Conservation (phyloP, 1,284 basidiomycete species). For the Rhodotorula sp. region DNA sequence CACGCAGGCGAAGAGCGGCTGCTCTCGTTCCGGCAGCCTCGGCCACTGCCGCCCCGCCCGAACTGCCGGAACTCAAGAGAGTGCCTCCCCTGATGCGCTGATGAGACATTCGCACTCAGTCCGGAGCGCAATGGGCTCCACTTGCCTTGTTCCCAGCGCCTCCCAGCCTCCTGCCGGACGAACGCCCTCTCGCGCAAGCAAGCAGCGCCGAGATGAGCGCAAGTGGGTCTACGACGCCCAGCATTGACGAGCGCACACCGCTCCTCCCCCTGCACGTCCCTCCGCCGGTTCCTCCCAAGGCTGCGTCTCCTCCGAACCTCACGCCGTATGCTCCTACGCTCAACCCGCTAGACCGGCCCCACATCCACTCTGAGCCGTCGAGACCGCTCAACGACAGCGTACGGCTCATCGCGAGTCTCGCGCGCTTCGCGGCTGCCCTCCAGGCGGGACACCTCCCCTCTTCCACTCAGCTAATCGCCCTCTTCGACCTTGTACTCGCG, state of each 20-base stretch:
- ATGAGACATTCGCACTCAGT: too few species aligned
- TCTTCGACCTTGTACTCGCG: neutral
- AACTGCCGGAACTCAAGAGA: too few species aligned
- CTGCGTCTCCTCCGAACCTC: neutral
- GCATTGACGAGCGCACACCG: constrained; percentile 13
- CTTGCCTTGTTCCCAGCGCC: too few species aligned
- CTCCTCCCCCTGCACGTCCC: neutral
- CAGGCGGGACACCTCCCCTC: constrained; percentile 22
- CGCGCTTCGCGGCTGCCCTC: constrained; percentile 1
- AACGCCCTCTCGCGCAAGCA: too few species aligned
- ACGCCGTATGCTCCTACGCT: neutral
- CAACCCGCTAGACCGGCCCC: neutral
- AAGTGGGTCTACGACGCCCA: too few species aligned
- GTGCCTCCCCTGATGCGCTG: too few species aligned
- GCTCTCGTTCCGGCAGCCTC: too few species aligned
- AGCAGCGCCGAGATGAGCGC: neutral
- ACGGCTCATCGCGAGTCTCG: neutral
- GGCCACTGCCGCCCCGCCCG: too few species aligned
- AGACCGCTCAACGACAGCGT: neutral
- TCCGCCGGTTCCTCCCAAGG: constrained; percentile 2
- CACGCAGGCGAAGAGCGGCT: too few species aligned
- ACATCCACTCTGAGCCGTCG: neutral
- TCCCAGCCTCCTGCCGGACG: neutral
- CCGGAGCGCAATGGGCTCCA: too few species aligned
- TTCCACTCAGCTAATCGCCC: constrained; percentile 4